Conservation (phyloP, 1,139 yeast species). For the Kluyveromyces sp. region DNA sequence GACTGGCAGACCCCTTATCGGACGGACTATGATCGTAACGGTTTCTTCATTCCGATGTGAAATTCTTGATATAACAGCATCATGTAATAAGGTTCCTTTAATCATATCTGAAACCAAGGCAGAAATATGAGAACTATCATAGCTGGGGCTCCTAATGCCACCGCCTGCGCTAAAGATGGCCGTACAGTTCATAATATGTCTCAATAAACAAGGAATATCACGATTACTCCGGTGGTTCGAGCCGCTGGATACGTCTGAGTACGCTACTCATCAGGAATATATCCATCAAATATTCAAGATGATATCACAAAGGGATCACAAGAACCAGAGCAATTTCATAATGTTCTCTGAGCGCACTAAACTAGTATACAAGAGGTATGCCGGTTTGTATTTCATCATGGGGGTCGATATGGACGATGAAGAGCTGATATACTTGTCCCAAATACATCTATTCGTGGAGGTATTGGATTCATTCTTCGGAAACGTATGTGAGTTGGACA, state of each 20-base stretch:
- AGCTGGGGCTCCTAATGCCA: no score
- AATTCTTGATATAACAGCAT: no score
- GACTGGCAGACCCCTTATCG: no score
- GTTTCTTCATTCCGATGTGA: no score
- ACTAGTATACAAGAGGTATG: conserved; percentile 82
- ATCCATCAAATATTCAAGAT: conserved; percentile 60
- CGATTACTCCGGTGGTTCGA: conserved; percentile 78
- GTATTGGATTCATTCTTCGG: conserved; percentile 76
- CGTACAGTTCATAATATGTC: conserved; percentile 68
- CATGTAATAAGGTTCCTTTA: background rate
- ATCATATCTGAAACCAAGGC: no score
- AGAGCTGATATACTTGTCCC: conserved; percentile 75
- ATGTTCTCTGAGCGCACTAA: conserved; percentile 62
- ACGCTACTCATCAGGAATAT: conserved; percentile 16
- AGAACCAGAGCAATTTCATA: conserved; percentile 72
- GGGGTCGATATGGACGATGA: conserved; percentile 66
- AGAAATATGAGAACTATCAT: no score
- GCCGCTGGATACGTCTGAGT: conserved; percentile 25
- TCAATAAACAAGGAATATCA: conserved; percentile 90
- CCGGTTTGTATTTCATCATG: conserved; percentile 81
- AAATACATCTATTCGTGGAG: conserved; percentile 84
- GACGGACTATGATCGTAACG: no score
- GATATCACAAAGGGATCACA: conserved; percentile 77
- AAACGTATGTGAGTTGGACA: conserved; percentile 92
- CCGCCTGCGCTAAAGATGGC: conserved; percentile 41